Base-by-base conservation (phyloP, 345 rosid genomes). In the Linum usitatissimum region DNA sequence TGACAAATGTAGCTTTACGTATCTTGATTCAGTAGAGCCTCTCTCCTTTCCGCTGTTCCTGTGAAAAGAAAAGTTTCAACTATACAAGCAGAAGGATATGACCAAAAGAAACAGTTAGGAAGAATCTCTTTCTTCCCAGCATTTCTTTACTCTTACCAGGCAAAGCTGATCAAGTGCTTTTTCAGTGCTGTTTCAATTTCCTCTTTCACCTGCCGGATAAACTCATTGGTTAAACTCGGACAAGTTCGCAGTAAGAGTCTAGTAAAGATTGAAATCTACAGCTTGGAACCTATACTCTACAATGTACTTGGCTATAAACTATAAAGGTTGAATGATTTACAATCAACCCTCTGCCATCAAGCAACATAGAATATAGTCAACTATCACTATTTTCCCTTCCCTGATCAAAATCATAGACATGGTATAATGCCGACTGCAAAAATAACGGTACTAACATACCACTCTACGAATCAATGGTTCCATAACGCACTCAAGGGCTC, bases 391-490 rank as follows among this genome's bases (percentile, higher is more conserved):
- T n/a, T 55, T 59, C 13, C 36, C 20, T 15, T 57, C 30, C 14
- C 15, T 14, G 20, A 6, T 18, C 4, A 20, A 8, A 55, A 18
- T 6, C 12, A 28, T 19, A 9, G 59, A 20, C 9, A 55, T 9
- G 8, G 30, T 18, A 55, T 34, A 34, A 34, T 34, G 38, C 5
- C 38, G 6, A 45, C 58, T 53, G 61, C n/a, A 54, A 45, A 19
- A 39, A 6, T 3, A 60, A 39, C 38, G 51, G 14, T 61, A 55
- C 36, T 61, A 36, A 69, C 91, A 7, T 79, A 93, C 99, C 96
- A 93, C 99, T 73, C 83, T 83, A 42, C 99, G 96, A 65, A 93
- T 84, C 75, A 93, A 76, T 8, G 99, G 99, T 81, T 89, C 98
- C 49, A 92, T 76, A 82, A 81, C 78, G 6, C 93, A 96, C 78